Evolutionary conservation across 768 basidiomycete species (phyloP).

Genomic region (Rhodotorula toruloides): DNA sequence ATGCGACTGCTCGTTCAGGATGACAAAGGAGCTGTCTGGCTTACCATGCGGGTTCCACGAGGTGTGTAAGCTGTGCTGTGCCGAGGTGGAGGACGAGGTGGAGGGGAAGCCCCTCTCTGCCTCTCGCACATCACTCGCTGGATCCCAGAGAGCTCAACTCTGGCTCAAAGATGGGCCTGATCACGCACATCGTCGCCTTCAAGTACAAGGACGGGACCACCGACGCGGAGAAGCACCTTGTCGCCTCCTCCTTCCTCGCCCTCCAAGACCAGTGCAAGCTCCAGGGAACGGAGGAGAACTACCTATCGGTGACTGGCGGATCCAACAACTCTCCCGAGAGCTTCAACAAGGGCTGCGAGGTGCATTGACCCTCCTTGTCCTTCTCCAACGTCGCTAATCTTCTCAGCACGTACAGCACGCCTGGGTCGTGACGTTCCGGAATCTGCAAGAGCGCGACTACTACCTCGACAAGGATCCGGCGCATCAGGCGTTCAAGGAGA

Average conservation of each 20-base stretch:
- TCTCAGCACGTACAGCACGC: background rate
- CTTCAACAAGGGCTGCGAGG: conserved; percentile 42
- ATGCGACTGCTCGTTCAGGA: background rate
- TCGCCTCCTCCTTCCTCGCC: conserved; percentile 41
- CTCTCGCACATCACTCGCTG: background rate
- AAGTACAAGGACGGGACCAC: conserved; percentile 5
- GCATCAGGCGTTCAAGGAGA: conserved; percentile 44
- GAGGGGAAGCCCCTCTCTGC: background rate
- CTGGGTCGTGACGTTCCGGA: conserved; percentile 28
- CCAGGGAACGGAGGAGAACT: conserved; percentile 15
- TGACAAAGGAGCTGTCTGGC: too few relatives aligned
- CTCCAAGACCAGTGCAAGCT: conserved; percentile 38
- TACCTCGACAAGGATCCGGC: conserved; percentile 43
- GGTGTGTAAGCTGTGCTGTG: too few relatives aligned
- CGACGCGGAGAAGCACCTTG: conserved; percentile 23
- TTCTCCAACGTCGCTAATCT: too few relatives aligned
- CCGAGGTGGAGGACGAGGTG: background rate
- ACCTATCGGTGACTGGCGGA: conserved; percentile 43
- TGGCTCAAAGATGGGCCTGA: conserved; percentile 4
- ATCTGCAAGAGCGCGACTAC: conserved; percentile 40
- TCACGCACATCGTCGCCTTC: conserved; percentile 36
- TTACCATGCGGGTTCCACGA: too few relatives aligned
- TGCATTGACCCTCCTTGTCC: conserved; percentile 20
- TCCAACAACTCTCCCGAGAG: conserved; percentile 43
- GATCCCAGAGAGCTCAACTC: background rate